A percentile compares a stretch with the other conserved stretches of the same genome.
These are phyloP conservation scores for Leccinum arenicola DNA, from an alignment of 768 basidiomycete species.

Conservation along the genomic window DNA sequence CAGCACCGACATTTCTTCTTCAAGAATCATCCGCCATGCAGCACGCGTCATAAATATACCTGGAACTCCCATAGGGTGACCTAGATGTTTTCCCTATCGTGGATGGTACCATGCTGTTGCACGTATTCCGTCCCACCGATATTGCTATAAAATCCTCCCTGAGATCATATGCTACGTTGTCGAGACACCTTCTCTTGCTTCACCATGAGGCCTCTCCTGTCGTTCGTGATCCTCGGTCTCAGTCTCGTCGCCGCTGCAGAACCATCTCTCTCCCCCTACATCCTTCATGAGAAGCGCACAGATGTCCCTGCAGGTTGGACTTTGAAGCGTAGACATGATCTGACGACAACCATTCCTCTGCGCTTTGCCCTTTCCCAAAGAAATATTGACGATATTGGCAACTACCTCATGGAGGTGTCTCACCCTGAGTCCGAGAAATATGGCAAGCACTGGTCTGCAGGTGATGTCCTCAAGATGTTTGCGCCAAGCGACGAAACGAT, in stretches of 20 bases:
- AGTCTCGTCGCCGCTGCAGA: constrained; percentile 18
- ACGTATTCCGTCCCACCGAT: constrained; percentile 4
- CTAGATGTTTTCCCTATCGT: neutral
- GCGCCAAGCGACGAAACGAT: constrained; percentile 25
- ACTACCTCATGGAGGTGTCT: constrained; percentile 32
- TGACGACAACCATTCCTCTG: constrained; percentile 27
- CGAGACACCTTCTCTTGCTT: neutral
- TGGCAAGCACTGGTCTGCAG: constrained; percentile 32
- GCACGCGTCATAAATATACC: neutral
- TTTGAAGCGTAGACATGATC: constrained; percentile 35
- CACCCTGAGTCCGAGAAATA: constrained; percentile 33
- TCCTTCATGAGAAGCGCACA: constrained; percentile 40
- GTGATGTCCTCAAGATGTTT: constrained; percentile 28
- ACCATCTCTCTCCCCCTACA: constrained; percentile 21
- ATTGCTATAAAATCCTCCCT: constrained; percentile 9
- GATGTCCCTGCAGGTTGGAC: constrained; percentile 38
- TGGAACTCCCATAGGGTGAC: neutral
- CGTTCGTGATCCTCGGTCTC: constrained; percentile 15
- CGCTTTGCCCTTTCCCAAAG: constrained; percentile 33
- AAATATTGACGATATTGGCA: constrained; percentile 28
- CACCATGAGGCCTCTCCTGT: constrained; percentile 16
- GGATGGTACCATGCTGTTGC: constrained; percentile 9
- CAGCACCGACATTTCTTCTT: neutral
- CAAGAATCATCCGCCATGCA: neutral
- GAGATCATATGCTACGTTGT: neutral